Evolutionary conservation across 2,329 filamentous ascomycete species (phyloP), one percentile per base, ranked within the genome.

Genomic region (Acarospora socialis): DNA sequence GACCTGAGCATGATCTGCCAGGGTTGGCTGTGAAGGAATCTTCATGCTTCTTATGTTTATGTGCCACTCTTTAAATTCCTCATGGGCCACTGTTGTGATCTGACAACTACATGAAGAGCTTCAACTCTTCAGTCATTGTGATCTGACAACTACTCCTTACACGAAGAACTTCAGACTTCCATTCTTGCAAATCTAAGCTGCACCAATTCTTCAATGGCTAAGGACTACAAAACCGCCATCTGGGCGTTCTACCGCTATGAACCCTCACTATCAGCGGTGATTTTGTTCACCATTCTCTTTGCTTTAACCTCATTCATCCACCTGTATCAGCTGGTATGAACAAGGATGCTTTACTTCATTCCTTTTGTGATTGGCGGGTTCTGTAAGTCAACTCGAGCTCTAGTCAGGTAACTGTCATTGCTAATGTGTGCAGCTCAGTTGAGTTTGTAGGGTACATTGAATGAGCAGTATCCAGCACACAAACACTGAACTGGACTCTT

Each of bases 371-470:
- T 70, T n/a, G 66, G 66, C n/a, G 61, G 61, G 12, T 34, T 60
- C n/a, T 66, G 64, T 68, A 52, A 34, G 51, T 48, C 8, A 28
- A 27, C 8, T 22, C 26, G 12, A 13, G 22, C 2, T 17, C 34
- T 19, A 35, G 15, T 42, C 35, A 14, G 12, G 31, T 7, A 34
- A 35, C 22, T 21, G 29, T 8, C 22, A 21, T n/a, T 25, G 27
- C 21, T 16, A 4, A 33, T 13, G n/a, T 22, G 10, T 22, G 9
- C 13, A 16, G 5, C 17, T 18, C 14, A 68, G 64, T 70, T 44
- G 64, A 71, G 42, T 47, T 52, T 0, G 51, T 70, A 13, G 68
- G 68, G 10, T 71, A 70, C 42, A 45, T 66, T 21, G 64, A 60
- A 8, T 61, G 69, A 32, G 49, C 60, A 4, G 41, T 65, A 14